Percentiles rank a stretch among this genome's conserved stretches.
These are phyloP conservation scores for Tylopilus vinaceipallidus DNA, from an alignment of 768 basidiomycete genomes.

Conservation along the genomic window DNA sequence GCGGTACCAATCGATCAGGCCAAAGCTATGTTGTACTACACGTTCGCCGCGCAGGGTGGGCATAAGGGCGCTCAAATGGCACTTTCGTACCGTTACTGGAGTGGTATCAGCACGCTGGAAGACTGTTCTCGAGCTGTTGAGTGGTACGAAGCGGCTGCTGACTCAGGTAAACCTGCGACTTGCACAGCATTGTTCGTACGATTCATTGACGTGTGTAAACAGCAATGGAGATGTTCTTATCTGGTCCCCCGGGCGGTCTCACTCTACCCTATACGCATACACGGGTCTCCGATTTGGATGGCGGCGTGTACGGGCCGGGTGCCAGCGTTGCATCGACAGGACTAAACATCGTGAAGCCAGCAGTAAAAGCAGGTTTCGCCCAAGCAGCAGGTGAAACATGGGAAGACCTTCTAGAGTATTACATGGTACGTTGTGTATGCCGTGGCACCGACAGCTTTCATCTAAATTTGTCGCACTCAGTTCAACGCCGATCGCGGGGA, in stretches of 20 bases:
- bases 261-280: slow-evolving; percentile 81
- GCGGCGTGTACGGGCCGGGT: slow-evolving; percentile 93
- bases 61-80: slow-evolving; percentile 90
- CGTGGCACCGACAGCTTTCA: background rate
- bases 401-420: slow-evolving; percentile 91
- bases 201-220: background rate
- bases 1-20: slow-evolving; percentile 67
- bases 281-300: slow-evolving; percentile 82
- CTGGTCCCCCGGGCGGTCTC: slow-evolving; percentile 89
- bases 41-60: slow-evolving; percentile 88
- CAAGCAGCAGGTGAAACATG: slow-evolving; percentile 90
- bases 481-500: slow-evolving; percentile 96
- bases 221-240: slow-evolving; percentile 79
- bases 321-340: slow-evolving; percentile 93
- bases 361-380: slow-evolving; percentile 80
- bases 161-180: slow-evolving; percentile 59
- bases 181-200: background rate
- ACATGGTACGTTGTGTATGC: slow-evolving; percentile 52
- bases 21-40: slow-evolving; percentile 88
- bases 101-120: slow-evolving; percentile 89
- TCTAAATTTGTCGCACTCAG: slow-evolving; percentile 40
- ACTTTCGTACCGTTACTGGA: slow-evolving; percentile 92
- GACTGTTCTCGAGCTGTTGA: slow-evolving; percentile 78
- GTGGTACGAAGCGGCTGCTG: slow-evolving; percentile 90
- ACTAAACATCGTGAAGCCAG: slow-evolving; percentile 63